Evolutionary conservation across 306 rosid genomes (phyloP), one percentile per base, ranked within the genome.

Genomic region (Oemleria cerasiformis): DNA sequence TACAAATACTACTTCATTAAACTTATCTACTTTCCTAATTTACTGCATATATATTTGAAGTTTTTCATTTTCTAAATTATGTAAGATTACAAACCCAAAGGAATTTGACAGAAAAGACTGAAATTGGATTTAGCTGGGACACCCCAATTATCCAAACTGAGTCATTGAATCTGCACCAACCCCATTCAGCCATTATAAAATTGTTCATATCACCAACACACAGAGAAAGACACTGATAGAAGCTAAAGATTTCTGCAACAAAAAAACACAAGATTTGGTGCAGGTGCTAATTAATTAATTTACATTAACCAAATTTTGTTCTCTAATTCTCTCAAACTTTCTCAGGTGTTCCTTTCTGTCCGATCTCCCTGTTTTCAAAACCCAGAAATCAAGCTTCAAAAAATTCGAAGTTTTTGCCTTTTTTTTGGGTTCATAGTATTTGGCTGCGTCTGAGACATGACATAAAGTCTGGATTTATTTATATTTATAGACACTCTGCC

Each of bases 311-410:
- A 20, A 17, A 7, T 36, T 14, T n/a, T 30, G 19, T 3, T 34
- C 20, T 30, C 42, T 30, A 14, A 6, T 30, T 58, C 30, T 25
- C 36, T 30, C 36, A 30, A 30, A 30, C 42, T 70, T 20, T 19
- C 64, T 47, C 59, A 68, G 74, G 71, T 72, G 50, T 61, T 62
- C 63, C 73, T 65, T 84, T 68, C 72, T 84, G 83, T 86, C 84
- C 78, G 87, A 88, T 69, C 73, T 49, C 73, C 39, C 23, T 58
- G 25, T 55, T 73, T 74, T 75, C 82, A 9, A 49, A 75, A 19
- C 73, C 65, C 78, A 72, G 65, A 74, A 70, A 67, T 62, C 73
- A 67, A 70, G 14, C 38, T 25, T 23, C 36, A 38, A n/a, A n/a
- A 38, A 30, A 9, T 43, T 23, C 12, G 43, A 45, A 14, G 21